Evolutionary conservation across 2,329 filamentous ascomycete species (phyloP).

Genomic region (Ramularia endophylla): DNA sequence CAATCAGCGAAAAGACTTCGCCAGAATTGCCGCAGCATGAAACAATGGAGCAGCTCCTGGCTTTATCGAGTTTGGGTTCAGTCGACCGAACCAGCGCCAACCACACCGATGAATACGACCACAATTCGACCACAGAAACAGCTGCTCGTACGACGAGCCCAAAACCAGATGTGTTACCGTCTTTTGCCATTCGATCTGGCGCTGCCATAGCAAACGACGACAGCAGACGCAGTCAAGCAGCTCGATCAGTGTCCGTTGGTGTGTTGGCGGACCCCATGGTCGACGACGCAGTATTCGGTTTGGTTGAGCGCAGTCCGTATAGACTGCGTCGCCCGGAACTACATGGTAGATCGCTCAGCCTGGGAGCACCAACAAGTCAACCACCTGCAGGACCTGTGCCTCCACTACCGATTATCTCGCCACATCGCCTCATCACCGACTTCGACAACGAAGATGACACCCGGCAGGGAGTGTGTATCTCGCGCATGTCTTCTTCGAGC

Average conservation of each 20-base stretch:
- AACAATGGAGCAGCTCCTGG: slow-evolving; percentile 12
- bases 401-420: slow-evolving; percentile 34
- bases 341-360: slow-evolving; percentile 30
- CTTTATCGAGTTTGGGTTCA: not conserved
- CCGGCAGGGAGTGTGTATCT: slow-evolving; percentile 25
- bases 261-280: slow-evolving; percentile 14
- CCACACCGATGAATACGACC: too few relatives aligned
- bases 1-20: slow-evolving; percentile 10
- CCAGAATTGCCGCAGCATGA: slow-evolving; percentile 23
- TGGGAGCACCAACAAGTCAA: slow-evolving; percentile 31
- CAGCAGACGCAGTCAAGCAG: slow-evolving; percentile 8
- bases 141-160: slow-evolving; percentile 19
- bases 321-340: slow-evolving; percentile 16
- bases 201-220: slow-evolving; percentile 18
- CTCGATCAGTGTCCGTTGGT: slow-evolving; percentile 26
- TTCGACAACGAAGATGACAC: not conserved
- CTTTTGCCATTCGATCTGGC: slow-evolving; percentile 24
- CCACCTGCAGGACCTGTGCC: slow-evolving; percentile 39
- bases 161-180: slow-evolving; percentile 21
- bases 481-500: slow-evolving; percentile 36
- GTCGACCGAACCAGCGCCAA: too few relatives aligned
- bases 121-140: not conserved
- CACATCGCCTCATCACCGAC: slow-evolving; percentile 6
- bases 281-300: slow-evolving; percentile 15
- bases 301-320: slow-evolving; percentile 5